Evolutionary conservation across 306 rosid genomes (phyloP), one percentile per base, ranked within the genome.

Genomic region (Argentina anserina): DNA sequence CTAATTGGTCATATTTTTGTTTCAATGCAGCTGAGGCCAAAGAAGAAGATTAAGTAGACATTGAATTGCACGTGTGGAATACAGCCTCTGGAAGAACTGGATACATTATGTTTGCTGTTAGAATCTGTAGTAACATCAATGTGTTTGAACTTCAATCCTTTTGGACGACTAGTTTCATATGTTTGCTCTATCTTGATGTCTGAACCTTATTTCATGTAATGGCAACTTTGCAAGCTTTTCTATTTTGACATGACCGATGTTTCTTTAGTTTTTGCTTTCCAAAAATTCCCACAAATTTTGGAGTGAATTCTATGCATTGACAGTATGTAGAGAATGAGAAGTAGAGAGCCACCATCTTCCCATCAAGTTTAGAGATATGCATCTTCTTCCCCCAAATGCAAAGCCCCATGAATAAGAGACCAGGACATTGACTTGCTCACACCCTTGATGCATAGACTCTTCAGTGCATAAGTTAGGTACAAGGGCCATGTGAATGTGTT

Each of bases 21-120:
- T 69, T 9, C 3, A 55, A 72, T 79, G 83, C 96, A 93, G 98
- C 80, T 93, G 96, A 93, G 98, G 97, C 98, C 98, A 66, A 93
- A 93, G 96, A 93, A 93, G 90, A 93, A 93, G 93, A 86, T 93
- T 90, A 93, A 93, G 92, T 93, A 93, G 76, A 84, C 70, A 60
- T 63, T 61, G 79, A 37, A 29, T 75, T 28, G 69, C 26, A 62
- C 59, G 15, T 59, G 79, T 0, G 29, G 45, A 52, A 42, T 36
- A 14, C 75, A 43, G 55, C 18, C 1, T 13, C 23, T 20, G 23
- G 2, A 28, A 50, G 56, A 20, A 8, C 11, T 8, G 9, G 53
- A 47, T 18, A 5, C 52, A 46, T 15, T 50, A 20, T 49, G 62
- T 36, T 36, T 49, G 25, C 46, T 11, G 12, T 50, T 50, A 50